Percentiles rank a stretch among this genome's conserved stretches.
Evolutionary conservation across 306 rosid species (phyloP).

Genomic region (Gastrolobium villosum): DNA sequence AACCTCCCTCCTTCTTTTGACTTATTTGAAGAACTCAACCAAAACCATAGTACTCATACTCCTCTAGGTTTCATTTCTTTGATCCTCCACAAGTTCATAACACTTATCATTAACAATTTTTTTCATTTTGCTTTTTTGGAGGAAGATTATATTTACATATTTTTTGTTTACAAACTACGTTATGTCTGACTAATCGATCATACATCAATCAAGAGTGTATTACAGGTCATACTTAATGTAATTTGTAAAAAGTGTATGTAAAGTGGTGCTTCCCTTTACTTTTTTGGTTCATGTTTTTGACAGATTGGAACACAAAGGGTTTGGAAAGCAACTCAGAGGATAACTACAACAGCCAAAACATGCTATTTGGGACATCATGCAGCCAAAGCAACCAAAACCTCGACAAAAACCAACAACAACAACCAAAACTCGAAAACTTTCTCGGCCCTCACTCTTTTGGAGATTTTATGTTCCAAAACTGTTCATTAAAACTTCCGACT

Average conservation of each 20-base stretch:
- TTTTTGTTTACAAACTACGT: no score
- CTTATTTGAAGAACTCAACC: conserved; percentile 60
- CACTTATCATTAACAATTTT: neutral
- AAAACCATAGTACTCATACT: conserved; percentile 33
- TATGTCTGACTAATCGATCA: no score
- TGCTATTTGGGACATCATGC: conserved; percentile 49
- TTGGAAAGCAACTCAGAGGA: conserved; percentile 42
- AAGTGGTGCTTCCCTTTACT: no score
- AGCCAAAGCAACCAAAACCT: conserved; percentile 38
- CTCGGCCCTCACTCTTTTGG: conserved; percentile 70
- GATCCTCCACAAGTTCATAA: neutral
- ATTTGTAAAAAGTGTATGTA: no score
- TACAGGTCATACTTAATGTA: no score
- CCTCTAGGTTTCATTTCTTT: conserved; percentile 9
- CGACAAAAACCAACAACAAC: conserved; percentile 51
- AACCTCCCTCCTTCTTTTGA: conserved; percentile 65
- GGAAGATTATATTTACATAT: no score
- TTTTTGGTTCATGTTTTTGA: neutral
- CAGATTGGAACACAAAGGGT: conserved; percentile 72
- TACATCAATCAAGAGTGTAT: no score
- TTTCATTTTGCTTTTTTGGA: no score
- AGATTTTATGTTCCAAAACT: conserved; percentile 4
- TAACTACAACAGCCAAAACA: conserved; percentile 51
- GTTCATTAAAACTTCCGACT: no score
- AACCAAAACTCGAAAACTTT: conserved; percentile 78